Percentiles rank a stretch among this genome's conserved stretches.
Conservation (phyloP, 2,329 filamentous ascomycete genomes). For the Xylariales sp. region DNA sequence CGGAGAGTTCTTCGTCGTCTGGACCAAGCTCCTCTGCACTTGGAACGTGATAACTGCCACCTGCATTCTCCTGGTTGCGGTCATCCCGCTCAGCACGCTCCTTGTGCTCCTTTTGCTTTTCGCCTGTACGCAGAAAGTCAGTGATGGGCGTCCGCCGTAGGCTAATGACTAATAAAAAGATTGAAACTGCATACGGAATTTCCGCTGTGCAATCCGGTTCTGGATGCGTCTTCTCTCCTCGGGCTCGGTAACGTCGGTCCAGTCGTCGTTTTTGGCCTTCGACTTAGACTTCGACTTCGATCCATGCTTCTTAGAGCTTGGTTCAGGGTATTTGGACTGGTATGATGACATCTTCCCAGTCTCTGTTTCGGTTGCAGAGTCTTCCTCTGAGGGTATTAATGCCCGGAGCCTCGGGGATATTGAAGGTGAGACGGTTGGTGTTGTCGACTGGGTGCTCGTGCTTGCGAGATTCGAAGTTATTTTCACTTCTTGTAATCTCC, state of each 20-base stretch:
- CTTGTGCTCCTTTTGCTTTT: slow-evolving; percentile 75
- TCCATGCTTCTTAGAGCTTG: slow-evolving; percentile 49
- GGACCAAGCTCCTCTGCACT: slow-evolving; percentile 65
- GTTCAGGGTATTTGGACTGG: slow-evolving; percentile 54
- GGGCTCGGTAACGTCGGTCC: slow-evolving; percentile 76
- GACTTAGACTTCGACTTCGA: slow-evolving; percentile 53
- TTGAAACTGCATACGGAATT: slow-evolving; percentile 70
- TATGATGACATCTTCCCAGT: slow-evolving; percentile 41
- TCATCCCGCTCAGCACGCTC: slow-evolving; percentile 73
- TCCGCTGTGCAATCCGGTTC: slow-evolving; percentile 80
- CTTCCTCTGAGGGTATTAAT: slow-evolving; percentile 3
- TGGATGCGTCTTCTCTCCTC: slow-evolving; percentile 79
- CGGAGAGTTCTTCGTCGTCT: slow-evolving; percentile 67
- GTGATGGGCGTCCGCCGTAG: slow-evolving; percentile 19
- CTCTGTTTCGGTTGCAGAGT: slow-evolving; percentile 33
- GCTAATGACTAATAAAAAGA: slow-evolving; percentile 28
- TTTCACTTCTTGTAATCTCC: slow-evolving; percentile 7
- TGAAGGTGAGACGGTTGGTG: slow-evolving; percentile 35
- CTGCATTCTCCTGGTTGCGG: slow-evolving; percentile 72
- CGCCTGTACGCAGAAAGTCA: slow-evolving; percentile 61
- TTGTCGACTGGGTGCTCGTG: slow-evolving; percentile 24
- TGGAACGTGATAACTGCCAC: slow-evolving; percentile 72
- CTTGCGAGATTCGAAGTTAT: slow-evolving; percentile 1
- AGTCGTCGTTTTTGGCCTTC: slow-evolving; percentile 66
- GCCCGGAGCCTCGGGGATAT: slow-evolving; percentile 32